Conservation (phyloP, 257 asterid species). For the Solanum piurae region DNA sequence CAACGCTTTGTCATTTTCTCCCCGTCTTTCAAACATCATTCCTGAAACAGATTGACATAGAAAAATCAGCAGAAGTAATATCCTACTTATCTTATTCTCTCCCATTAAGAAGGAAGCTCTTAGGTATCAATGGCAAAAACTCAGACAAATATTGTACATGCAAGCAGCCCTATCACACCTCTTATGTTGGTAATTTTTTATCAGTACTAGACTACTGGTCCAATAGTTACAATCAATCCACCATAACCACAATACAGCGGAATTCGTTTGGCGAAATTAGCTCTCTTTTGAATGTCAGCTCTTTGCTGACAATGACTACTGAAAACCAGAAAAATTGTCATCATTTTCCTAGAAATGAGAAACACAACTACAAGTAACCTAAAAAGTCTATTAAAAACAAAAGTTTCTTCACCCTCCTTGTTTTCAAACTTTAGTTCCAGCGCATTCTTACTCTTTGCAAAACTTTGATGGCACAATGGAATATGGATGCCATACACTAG, state of each 20-base stretch:
- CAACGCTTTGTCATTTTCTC: conserved; percentile 46
- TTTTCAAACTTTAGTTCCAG: not conserved
- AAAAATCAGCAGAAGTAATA: not conserved
- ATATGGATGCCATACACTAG: not conserved
- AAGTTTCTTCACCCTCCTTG: not conserved
- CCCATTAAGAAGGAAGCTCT: not conserved
- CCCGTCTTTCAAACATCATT: conserved; percentile 60
- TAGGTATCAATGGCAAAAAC: not conserved
- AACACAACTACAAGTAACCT: not conserved
- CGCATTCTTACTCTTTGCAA: not conserved
- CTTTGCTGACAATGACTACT: not conserved
- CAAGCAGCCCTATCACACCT: not conserved
- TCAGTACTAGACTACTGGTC: not conserved
- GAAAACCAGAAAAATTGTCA: not conserved
- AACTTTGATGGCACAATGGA: not conserved
- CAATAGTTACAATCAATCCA: not conserved
- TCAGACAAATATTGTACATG: not conserved
- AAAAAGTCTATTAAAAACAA: not conserved
- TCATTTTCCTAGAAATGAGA: not conserved
- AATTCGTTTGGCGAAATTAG: not conserved
- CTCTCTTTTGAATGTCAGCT: not conserved
- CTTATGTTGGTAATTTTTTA: not conserved
- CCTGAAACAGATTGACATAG: conserved; percentile 28
- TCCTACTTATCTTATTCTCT: not conserved
- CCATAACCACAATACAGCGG: not conserved